phyloP scores from a whole-genome alignment of 768 basidiomycete genomes.

The Trametes cinnabarina region DNA sequence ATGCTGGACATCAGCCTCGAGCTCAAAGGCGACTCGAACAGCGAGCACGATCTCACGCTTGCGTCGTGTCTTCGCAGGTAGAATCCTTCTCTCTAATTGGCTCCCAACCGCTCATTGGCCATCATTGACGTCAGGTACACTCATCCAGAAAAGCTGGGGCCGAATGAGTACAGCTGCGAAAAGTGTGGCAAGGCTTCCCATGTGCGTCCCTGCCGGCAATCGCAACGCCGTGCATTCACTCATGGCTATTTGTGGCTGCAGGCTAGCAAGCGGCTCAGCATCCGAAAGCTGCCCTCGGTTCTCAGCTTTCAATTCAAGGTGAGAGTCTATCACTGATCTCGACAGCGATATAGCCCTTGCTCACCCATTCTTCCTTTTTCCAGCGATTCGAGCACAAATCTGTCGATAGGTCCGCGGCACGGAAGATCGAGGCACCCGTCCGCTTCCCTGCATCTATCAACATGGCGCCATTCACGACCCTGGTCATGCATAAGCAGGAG shows the following conservation, averaged over 20 bases:
- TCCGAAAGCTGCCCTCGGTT: conserved; percentile 83
- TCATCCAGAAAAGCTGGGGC: conserved; percentile 76
- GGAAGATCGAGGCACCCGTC: conserved; percentile 83
- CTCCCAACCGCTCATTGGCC: background rate
- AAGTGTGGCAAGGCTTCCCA: conserved; percentile 74
- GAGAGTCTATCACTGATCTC: conserved; percentile 7
- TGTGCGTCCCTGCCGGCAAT: conserved; percentile 37
- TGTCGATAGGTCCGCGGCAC: conserved; percentile 64
- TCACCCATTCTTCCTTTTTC: background rate
- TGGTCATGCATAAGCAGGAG: conserved; percentile 50
- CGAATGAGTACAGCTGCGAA: conserved; percentile 80
- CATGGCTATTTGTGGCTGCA: conserved; percentile 24
- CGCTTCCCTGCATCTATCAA: conserved; percentile 81
- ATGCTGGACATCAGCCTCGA: conserved; percentile 91
- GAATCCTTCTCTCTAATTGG: conserved; percentile 17
- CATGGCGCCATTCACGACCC: conserved; percentile 84
- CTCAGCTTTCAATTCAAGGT: conserved; percentile 96
- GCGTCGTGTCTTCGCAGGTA: conserved; percentile 74
- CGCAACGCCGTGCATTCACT: background rate
- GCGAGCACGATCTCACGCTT: conserved; percentile 61
- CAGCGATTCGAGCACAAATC: conserved; percentile 93
- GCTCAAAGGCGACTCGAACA: conserved; percentile 52
- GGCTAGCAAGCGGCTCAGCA: conserved; percentile 81
- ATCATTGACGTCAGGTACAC: conserved; percentile 59
- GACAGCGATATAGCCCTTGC: background rate